These are phyloP conservation scores for Saprolegnia diclina DNA, from an alignment of 352 stramenopile genomes.

Conservation along the genomic window DNA sequence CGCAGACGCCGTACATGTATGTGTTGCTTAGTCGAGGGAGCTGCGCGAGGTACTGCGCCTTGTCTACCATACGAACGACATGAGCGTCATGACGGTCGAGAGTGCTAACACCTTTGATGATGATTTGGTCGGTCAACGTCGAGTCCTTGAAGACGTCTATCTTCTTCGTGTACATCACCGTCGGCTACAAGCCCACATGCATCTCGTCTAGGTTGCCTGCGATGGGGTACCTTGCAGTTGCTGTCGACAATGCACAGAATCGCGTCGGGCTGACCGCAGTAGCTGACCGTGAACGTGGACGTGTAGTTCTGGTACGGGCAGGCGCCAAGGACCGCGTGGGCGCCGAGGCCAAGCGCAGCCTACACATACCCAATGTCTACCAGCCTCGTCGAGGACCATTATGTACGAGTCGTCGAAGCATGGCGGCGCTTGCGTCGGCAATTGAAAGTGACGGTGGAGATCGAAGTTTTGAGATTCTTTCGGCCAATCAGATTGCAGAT, in stretches of 20 bases:
- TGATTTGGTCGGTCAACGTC: conserved; percentile 4
- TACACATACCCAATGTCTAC: too few relatives aligned
- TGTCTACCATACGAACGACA: not conserved
- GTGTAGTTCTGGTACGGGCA: conserved; percentile 20
- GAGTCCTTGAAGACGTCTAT: conserved; percentile 18
- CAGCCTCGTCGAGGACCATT: too few relatives aligned
- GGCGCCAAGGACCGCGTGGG: not conserved
- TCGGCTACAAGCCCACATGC: not conserved
- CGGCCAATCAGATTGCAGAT: too few relatives aligned
- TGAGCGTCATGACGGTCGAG: not conserved
- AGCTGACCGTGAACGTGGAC: conserved; percentile 10
- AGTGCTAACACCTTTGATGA: conserved; percentile 6
- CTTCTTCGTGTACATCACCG: not conserved
- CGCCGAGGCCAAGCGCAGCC: too few relatives aligned
- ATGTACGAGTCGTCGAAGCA: too few relatives aligned
- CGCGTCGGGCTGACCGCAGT: conserved; percentile 9
- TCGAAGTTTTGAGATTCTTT: too few relatives aligned
- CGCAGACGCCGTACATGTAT: conserved; percentile 3
- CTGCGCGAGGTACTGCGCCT: conserved; percentile 9
- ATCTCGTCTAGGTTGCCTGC: not conserved
- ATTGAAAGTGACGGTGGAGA: too few relatives aligned
- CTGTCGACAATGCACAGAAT: conserved; percentile 26
- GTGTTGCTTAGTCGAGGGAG: conserved; percentile 8
- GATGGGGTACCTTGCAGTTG: conserved; percentile 1
- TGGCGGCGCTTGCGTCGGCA: too few relatives aligned